Evolutionary conservation across 139 green algal species (phyloP).

Genomic region (Prasinococcaceae sp.): DNA sequence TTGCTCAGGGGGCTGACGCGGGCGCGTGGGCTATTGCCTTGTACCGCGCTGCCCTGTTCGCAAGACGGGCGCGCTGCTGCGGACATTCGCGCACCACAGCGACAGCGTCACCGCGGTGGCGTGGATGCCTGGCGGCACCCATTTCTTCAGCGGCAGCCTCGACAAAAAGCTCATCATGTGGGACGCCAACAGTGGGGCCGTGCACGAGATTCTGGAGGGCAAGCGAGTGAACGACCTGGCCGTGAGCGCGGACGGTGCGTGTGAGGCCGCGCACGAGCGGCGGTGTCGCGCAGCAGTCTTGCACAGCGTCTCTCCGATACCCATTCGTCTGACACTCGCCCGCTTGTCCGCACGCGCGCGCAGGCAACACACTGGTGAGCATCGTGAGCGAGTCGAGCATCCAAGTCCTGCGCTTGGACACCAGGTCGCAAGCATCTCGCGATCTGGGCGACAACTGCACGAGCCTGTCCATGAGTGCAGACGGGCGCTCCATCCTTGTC

Average conservation of each 20-base stretch:
- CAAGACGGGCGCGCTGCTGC: too few relatives aligned
- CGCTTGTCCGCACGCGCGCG: too few relatives aligned
- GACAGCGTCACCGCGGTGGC: constrained; percentile 45
- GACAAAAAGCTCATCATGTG: constrained; percentile 48
- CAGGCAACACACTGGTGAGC: too few relatives aligned
- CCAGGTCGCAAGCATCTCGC: constrained; percentile 30
- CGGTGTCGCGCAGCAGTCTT: too few relatives aligned
- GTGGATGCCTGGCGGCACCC: constrained; percentile 61
- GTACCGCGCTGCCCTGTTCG: too few relatives aligned
- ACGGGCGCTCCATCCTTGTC: constrained; percentile 41
- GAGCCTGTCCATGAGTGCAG: constrained; percentile 37
- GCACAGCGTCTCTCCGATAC: too few relatives aligned
- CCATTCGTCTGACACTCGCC: too few relatives aligned
- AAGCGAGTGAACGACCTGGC: constrained; percentile 61
- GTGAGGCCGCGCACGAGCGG: too few relatives aligned
- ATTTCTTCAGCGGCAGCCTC: constrained; percentile 48
- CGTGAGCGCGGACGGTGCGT: constrained; percentile 45
- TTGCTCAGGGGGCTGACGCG: too few relatives aligned
- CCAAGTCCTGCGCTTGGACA: constrained; percentile 32
- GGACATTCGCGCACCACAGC: too few relatives aligned
- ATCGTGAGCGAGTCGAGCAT: constrained; percentile 48
- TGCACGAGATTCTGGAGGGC: constrained; percentile 27
- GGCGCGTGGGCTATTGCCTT: too few relatives aligned
- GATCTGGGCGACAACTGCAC: constrained; percentile 36
- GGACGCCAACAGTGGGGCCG: constrained; percentile 34